These are phyloP conservation scores for Salix udensis DNA, from an alignment of 345 rosid species.

Conservation along the genomic window DNA sequence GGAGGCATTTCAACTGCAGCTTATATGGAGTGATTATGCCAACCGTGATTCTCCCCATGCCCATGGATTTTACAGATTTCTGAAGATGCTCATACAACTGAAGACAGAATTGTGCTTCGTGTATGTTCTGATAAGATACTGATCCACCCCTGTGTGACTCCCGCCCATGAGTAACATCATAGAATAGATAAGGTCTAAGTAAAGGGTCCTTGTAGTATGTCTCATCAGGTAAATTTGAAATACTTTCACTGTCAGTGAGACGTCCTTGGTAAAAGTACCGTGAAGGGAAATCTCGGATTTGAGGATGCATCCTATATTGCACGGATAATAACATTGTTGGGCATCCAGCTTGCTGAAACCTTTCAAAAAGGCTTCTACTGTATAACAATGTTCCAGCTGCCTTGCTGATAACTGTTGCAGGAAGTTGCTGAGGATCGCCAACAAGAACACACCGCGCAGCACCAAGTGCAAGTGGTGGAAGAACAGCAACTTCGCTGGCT, in stretches of 20 bases:
- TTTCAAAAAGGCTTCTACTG: constrained; percentile 96
- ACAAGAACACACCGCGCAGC: constrained; percentile 98
- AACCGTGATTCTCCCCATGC: constrained; percentile 66
- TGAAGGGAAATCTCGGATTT: constrained; percentile 95
- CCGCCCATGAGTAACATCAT: constrained; percentile 85
- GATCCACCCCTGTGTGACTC: constrained; percentile 98
- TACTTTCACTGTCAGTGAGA: constrained; percentile 89
- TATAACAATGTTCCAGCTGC: constrained; percentile 94
- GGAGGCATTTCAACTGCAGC: constrained; percentile 94
- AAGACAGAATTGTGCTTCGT: constrained; percentile 91
- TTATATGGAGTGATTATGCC: constrained; percentile 97
- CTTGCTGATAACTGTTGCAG: constrained; percentile 98
- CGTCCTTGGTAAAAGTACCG: constrained; percentile 95
- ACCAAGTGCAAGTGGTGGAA: constrained; percentile 95
- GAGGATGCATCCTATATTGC: constrained; percentile 98
- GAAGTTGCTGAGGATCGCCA: constrained; percentile 99
- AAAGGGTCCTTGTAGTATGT: constrained; percentile 77
- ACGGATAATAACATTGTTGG: constrained; percentile 93
- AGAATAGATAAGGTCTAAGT: constrained; percentile 83
- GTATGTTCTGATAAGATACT: constrained; percentile 85
- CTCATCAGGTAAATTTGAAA: constrained; percentile 72
- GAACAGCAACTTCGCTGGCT: constrained; percentile 93
- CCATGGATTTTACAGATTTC: constrained; percentile 63
- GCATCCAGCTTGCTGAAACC: constrained; percentile 97
- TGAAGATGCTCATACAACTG: constrained; percentile 88